Base-by-base conservation (phyloP, 129 eudicot species). In the Chrysanthemum seticuspe region DNA sequence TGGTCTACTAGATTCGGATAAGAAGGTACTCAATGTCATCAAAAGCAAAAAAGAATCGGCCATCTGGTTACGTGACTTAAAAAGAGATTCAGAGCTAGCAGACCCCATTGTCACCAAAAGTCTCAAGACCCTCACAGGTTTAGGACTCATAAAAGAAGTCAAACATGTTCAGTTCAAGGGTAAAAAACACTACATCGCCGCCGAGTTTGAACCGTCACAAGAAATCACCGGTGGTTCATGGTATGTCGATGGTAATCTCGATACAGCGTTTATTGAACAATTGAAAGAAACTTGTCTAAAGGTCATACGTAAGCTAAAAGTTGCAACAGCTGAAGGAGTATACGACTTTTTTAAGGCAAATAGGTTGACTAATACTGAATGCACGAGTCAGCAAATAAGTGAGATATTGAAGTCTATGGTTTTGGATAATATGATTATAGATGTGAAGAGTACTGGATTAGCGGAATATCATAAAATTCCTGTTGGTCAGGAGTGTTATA, bases 201-300 rank as follows among this genome's bases (percentile, higher is more conserved):
- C 74, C 1, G 97, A 88, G 67, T 88, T 83, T 49, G 86, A 95
- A 70, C 91, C 99, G 10, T 85, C 99, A 0, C 77, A 71, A 36
- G 97, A 90, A 75, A 18, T 91, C 27, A 86, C 87, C 0, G 99
- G 97, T 2, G 99, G 99, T 13, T 77, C 82, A 2, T 95, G 96
- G 97, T 95, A 95, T 53, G 78, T 72, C 2, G 81, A 81, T 6
- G 99, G 99, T 16, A 73, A 83, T 23, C 91, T 95, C 6, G 94
- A 95, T 67, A 72, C 58, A 0, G 79, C 57, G 0, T 78, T 82
- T 60, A 88, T 95, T 14, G 71, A 60, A 6, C 25, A 19, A 4
- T 80, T 88, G 10, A 88, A 72, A 77, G 48, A 23, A 1, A 0
- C 68, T n/a, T 84, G 87, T 77, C 23, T 54, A 1, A 78, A 56